A percentile compares a stretch with the other conserved stretches of the same genome.
Conservation (phyloP, 768 basidiomycete genomes). For the Boletus fagicola region DNA sequence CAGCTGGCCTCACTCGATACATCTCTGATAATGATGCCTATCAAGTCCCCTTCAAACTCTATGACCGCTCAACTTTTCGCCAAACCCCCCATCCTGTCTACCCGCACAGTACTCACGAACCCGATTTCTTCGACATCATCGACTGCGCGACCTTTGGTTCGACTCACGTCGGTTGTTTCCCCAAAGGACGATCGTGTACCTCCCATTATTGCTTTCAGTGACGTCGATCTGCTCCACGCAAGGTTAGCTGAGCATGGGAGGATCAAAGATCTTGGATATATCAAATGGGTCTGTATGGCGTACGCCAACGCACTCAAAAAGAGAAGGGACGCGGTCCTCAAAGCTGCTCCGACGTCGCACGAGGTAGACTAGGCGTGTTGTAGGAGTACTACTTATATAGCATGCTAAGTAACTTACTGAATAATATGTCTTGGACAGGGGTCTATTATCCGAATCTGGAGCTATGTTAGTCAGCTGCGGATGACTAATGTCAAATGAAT, state of each 20-base stretch:
- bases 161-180: conserved; percentile 55
- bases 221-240: conserved; percentile 79
- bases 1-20: background rate
- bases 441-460: background rate
- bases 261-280: conserved; percentile 54
- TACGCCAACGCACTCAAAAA: conserved; percentile 68
- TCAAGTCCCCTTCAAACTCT: conserved; percentile 3
- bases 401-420: background rate
- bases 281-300: conserved; percentile 71
- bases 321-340: conserved; percentile 47
- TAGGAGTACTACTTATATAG: background rate
- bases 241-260: conserved; percentile 50
- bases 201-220: conserved; percentile 71
- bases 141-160: conserved; percentile 60
- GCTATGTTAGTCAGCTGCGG: background rate
- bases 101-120: conserved; percentile 50
- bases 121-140: conserved; percentile 25
- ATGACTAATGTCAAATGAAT: conserved; percentile 19
- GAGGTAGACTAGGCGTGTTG: conserved; percentile 6
- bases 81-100: conserved; percentile 54
- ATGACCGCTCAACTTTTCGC: conserved; percentile 22
- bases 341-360: conserved; percentile 7
- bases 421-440: background rate
- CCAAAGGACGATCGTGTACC: conserved; percentile 78
- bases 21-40: background rate